Base-by-base conservation (phyloP, 768 basidiomycete species). In the Pleurotus tuoliensis region DNA sequence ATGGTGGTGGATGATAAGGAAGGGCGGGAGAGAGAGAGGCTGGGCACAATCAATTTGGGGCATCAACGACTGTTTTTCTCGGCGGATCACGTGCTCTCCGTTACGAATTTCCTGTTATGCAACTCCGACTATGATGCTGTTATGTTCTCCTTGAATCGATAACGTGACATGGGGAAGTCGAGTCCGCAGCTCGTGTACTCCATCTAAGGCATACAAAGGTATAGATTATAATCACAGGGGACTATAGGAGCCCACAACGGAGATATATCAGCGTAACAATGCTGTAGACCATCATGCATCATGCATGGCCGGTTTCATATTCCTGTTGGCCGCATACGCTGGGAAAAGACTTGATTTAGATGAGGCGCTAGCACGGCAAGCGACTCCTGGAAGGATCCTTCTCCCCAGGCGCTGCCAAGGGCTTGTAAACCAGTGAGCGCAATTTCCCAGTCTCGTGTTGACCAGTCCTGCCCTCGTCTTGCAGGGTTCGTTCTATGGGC, bases 391-490 rank as follows among this genome's bases (percentile, higher is more conserved):
- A 91, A 73, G n/a, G 72, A 75, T 7, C 65, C 70, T 50, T 88
- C 84, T 3, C 68, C 69, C 80, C 85, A 90, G 22, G 66, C 61
- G 1, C 66, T 69, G 1, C 81, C 86, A 39, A 89, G 69, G 24
- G 64, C 65, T 30, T 65, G 69, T 64, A 92, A 62, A 49, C 72
- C 74, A 5, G 62, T 62, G 56, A 87, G 66, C 25, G 73, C 80
- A 11, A 78, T 73, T 60, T 78, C 72, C 90, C 90, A 92, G 62
- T 85, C 87, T 51, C 76, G 71, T 46, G 80, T 73, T 11, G 85
- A 76, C 89, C 89, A 93, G 60, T 92, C 87, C 63, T 83, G 80
- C 1, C 90, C 90, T n/a, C 80, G 70, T 46, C 88, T 78, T 22
- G 51, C 51, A 43, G 51, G 51, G 51, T 30, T 30, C 15, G 51